phyloP scores from a whole-genome alignment of 108 stramenopile species.

The Nitzschia inconspicua region DNA sequence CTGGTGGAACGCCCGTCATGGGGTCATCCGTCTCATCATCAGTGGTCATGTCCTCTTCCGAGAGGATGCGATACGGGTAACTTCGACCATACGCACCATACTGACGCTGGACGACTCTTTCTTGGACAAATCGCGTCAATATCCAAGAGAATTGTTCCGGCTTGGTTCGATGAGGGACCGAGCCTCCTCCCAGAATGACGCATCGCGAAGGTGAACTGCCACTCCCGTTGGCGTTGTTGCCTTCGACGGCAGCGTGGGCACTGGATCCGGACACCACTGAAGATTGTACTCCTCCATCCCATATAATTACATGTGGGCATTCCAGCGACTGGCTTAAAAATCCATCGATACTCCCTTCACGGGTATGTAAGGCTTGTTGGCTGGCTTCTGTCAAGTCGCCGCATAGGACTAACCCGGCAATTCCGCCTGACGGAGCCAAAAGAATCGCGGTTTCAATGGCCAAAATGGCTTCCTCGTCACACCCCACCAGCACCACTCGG shows the following conservation, averaged over 20 bases:
- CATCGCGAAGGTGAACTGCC: constrained; percentile 4
- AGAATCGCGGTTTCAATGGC: constrained; percentile 49
- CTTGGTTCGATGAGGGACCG: constrained; percentile 50
- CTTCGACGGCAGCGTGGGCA: constrained; percentile 9
- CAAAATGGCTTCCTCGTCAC: constrained; percentile 38
- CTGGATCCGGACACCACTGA: constrained; percentile 10
- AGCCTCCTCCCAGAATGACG: constrained; percentile 51
- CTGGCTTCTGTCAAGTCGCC: constrained; percentile 36
- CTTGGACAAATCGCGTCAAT: constrained; percentile 58
- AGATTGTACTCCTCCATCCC: constrained; percentile 45
- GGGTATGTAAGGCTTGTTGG: constrained; percentile 2
- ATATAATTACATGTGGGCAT: constrained; percentile 56
- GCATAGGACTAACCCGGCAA: constrained; percentile 46
- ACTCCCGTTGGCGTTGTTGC: neutral
- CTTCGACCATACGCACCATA: neutral
- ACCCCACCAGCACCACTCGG: constrained; percentile 48
- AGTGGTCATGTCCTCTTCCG: too few species aligned
- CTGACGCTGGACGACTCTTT: constrained; percentile 48
- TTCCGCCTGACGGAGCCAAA: constrained; percentile 42
- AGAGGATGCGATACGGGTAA: too few species aligned
- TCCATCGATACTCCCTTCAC: constrained; percentile 11
- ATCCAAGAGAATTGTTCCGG: constrained; percentile 62
- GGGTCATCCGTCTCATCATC: neutral
- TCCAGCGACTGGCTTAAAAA: constrained; percentile 29
- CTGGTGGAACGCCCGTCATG: too few species aligned